A percentile compares a stretch with the other conserved stretches of the same genome.
These are phyloP conservation scores for Melampsora americana DNA, from an alignment of 1,284 basidiomycete genomes.

Conservation along the genomic window DNA sequence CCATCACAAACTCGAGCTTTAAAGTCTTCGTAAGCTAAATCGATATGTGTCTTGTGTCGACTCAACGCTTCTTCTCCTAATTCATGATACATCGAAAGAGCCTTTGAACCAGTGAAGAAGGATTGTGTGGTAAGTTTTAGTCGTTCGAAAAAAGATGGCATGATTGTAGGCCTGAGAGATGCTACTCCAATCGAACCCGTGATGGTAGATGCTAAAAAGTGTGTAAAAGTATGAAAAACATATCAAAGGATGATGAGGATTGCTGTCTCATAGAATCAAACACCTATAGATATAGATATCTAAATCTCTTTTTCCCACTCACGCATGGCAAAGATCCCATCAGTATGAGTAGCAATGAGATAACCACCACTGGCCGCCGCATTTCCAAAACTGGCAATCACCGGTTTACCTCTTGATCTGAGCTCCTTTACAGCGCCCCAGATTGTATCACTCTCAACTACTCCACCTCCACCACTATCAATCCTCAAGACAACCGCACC, in stretches of 20 bases:
- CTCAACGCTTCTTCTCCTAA: constrained; percentile 51
- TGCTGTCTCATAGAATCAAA: constrained; percentile 46
- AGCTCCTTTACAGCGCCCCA: constrained; percentile 55
- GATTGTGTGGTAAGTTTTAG: constrained; percentile 55
- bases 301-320: not conserved
- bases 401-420: constrained; percentile 53
- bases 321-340: constrained; percentile 52
- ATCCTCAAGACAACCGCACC: constrained; percentile 56
- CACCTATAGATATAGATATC: constrained; percentile 46
- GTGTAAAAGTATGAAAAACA: not conserved
- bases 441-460: constrained; percentile 56
- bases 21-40: constrained; percentile 54
- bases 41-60: constrained; percentile 53
- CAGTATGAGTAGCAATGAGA: constrained; percentile 51
- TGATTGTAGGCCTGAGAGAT: constrained; percentile 56
- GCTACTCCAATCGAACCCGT: constrained; percentile 56
- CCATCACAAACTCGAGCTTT: constrained; percentile 54
- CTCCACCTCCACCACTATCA: constrained; percentile 57
- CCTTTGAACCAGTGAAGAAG: constrained; percentile 55
- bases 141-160: constrained; percentile 55
- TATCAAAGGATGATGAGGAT: not conserved
- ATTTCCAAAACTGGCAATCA: constrained; percentile 57
- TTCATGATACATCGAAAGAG: constrained; percentile 53
- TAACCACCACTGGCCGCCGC: constrained; percentile 56
- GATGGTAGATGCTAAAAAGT: constrained; percentile 53